Percentiles rank a stretch among this genome's conserved stretches.
Evolutionary conservation across 371 early-diverging fungal genomes (phyloP).

Genomic region (Aphelidium insulamus): DNA sequence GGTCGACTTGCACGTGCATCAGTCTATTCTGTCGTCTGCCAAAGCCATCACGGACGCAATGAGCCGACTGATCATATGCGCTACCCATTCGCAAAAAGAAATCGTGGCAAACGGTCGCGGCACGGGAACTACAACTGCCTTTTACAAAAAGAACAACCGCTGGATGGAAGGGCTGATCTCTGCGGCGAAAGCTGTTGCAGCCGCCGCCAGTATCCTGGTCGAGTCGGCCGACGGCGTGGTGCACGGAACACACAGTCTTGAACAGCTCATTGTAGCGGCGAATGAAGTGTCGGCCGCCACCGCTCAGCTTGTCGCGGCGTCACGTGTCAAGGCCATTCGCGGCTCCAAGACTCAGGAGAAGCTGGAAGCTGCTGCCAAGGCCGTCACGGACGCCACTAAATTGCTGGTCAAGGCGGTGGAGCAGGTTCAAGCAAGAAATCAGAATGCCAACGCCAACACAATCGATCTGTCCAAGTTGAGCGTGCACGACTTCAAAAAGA

Average conservation of each 20-base stretch:
- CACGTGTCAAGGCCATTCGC: conserved; percentile 76
- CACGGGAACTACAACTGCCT: conserved; percentile 56
- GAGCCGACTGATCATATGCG: conserved; percentile 75
- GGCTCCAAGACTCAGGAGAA: conserved; percentile 75
- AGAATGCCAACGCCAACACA: conserved; percentile 22
- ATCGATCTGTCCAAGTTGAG: conserved; percentile 53
- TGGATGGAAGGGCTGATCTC: conserved; percentile 97
- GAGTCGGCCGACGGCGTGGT: conserved; percentile 91
- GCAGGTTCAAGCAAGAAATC: conserved; percentile 47
- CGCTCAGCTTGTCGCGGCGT: conserved; percentile 88
- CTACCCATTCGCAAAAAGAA: conserved; percentile 85
- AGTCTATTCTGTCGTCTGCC: conserved; percentile 66
- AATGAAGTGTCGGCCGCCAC: conserved; percentile 88
- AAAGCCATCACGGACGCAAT: conserved; percentile 85
- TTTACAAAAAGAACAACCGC: conserved; percentile 94
- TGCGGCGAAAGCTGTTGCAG: conserved; percentile 84
- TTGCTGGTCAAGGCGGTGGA: conserved; percentile 82
- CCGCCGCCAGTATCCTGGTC: conserved; percentile 71
- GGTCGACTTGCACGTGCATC: conserved; percentile 66
- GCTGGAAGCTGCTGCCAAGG: conserved; percentile 74
- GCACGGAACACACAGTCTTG: conserved; percentile 64
- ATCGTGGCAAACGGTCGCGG: conserved; percentile 85
- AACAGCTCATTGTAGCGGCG: conserved; percentile 85
- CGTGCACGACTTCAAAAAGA: conserved; percentile 75
- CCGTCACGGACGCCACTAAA: conserved; percentile 74